These are phyloP conservation scores for Solanum commersonii DNA, from an alignment of 257 asterid species.

Conservation along the genomic window DNA sequence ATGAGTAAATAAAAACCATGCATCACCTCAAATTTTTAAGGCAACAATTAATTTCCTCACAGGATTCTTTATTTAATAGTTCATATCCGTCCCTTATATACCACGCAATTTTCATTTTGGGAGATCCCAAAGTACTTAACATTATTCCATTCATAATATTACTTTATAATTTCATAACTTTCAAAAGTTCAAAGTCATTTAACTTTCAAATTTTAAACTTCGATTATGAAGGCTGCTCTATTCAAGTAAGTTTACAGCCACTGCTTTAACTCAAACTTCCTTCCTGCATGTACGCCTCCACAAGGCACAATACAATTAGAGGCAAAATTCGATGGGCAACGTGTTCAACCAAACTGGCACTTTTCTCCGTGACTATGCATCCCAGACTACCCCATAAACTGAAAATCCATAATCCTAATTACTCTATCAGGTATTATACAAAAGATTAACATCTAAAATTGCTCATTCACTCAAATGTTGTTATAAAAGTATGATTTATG, in stretches of 20 bases:
- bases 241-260: neutral
- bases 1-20: neutral
- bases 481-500: neutral
- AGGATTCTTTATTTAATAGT: neutral
- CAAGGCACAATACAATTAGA: neutral
- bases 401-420: neutral
- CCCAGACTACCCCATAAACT: constrained; percentile 4
- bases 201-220: neutral
- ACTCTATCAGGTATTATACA: neutral
- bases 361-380: neutral
- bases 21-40: neutral
- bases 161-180: neutral
- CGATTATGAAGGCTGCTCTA: neutral
- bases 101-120: neutral
- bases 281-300: neutral
- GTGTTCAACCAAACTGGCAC: neutral
- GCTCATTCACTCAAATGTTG: neutral
- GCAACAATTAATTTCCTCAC: neutral
- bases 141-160: neutral
- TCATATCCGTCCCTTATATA: neutral
- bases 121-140: neutral
- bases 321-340: neutral
- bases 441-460: neutral
- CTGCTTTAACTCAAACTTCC: neutral
- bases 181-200: neutral